Evolutionary conservation across 495 filamentous ascomycete species (phyloP), one percentile per base, ranked within the genome.

Genomic region (Penicillium crystallinum): DNA sequence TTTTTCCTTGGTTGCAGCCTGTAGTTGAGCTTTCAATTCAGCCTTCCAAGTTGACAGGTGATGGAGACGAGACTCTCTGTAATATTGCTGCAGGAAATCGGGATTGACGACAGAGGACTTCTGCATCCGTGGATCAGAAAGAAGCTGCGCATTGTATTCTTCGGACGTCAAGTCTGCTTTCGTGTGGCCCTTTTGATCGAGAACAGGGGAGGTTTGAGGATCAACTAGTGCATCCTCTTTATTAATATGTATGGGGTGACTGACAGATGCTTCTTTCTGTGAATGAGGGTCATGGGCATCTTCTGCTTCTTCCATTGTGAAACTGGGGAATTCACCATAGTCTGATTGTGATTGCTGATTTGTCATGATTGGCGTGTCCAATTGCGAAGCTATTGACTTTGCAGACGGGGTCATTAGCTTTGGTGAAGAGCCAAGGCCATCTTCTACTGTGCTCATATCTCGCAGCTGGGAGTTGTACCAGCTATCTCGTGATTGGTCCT

Each of bases 1-100:
- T 58, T 83, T 85, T 51, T 91, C 88, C 2, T 81, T 79, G 10
- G 90, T 81, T 54, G 92, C 73, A 12, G 76, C 82, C 67, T 95
- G 90, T 46, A 97, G 81, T 58, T 88, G 82, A 10, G 89, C 82
- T 65, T 96, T 97, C 10, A 98, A 68, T 37, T 96, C 86, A 0
- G 91, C 86, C 77, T 96, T 97, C 93, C 92, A 96, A 9, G 85
- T 88, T 2, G 93, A 97, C 1, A 98, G 74, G 62, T 98, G 91
- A 68, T 98, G 93, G 14, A 98, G 78, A 6, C 93, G 85, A 33
- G 90, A 96, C 66, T 97, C 89, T 48, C 86, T 84, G 59, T 97
- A 97, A 64, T 88, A 98, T 58, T 96, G 90, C 48, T 91, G 88
- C 1, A 98, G 71, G 49, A 98, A 98, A 35, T 91, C 85, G 0